These are phyloP conservation scores for Pulveroboletus sp. DNA, from an alignment of 768 basidiomycete genomes.

Conservation along the genomic window DNA sequence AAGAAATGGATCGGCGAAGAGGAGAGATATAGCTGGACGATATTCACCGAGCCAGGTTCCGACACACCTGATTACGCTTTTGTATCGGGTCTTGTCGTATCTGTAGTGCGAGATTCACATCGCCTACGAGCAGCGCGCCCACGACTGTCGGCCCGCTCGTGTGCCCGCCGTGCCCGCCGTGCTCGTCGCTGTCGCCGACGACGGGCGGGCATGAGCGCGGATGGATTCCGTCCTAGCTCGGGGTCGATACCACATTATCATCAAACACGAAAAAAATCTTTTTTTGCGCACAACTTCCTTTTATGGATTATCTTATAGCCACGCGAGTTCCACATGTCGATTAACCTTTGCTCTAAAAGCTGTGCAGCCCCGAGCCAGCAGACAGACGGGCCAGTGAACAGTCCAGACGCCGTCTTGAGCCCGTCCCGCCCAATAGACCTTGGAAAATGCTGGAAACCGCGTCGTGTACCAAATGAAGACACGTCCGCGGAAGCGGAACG, in stretches of 20 bases:
- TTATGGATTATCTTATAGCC: constrained; percentile 14
- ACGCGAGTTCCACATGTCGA: constrained; percentile 12
- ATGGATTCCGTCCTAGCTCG: constrained; percentile 20
- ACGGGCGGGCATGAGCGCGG: constrained; percentile 4
- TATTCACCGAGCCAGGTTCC: constrained; percentile 40
- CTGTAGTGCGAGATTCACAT: constrained; percentile 11
- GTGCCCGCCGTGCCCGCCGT: background rate
- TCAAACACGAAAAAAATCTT: constrained; percentile 18
- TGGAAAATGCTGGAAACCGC: background rate
- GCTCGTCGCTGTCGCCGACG: constrained; percentile 4
- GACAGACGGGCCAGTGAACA: background rate
- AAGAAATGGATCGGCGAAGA: constrained; percentile 17
- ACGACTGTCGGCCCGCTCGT: background rate
- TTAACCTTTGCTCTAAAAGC: constrained; percentile 18
- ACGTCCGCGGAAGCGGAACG: constrained; percentile 19
- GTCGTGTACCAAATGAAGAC: constrained; percentile 15
- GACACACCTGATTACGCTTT: constrained; percentile 38
- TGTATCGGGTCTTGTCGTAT: constrained; percentile 9
- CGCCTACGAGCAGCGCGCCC: constrained; percentile 5
- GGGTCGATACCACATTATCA: constrained; percentile 13
- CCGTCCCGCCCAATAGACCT: background rate
- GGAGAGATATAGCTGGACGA: constrained; percentile 21
- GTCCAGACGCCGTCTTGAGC: background rate
- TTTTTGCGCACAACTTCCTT: constrained; percentile 13
- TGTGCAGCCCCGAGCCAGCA: constrained; percentile 9